Evolutionary conservation across 2,329 filamentous ascomycete genomes (phyloP), one percentile per base, ranked within the genome.

Genomic region (Aspergillus sp.): DNA sequence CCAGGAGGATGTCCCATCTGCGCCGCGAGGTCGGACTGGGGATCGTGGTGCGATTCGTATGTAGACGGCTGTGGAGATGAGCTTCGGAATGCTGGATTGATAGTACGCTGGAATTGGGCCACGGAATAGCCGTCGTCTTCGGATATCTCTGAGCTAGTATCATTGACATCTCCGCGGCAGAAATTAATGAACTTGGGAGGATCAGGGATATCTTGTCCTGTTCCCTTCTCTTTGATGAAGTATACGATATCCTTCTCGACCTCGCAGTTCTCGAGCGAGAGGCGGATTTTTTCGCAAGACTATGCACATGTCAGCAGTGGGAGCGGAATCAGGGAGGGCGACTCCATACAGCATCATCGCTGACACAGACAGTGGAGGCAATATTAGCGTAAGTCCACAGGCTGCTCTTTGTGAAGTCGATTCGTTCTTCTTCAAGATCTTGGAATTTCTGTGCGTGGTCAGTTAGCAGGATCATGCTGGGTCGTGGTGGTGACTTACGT

Each of bases 101-200:
- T 96, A 50, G 88, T 92, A 54, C 94, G 83, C 55, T 92, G 91
- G 65, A 97, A 99, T 67, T 99, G 93, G 3, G 95, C 95, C 11
- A 99, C 91, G 0, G 91, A 96, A 68, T 96, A 99, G 4, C 92
- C 91, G 58, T 96, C 92, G n/a, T 96, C 92, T 19, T 96, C 91
- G 0, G 89, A 93, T 10, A 82, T 79, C 57, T 94, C 90, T 1
- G 93, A 97, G 60, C 86, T 85, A 34, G 84, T 86, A 62, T 99
- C 94, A 50, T 86, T 77, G 34, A 81, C 81, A 43, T 87, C 75
- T 69, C 93, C 94, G 10, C 94, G 88, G 70, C 91, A 95, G 72
- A 97, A 99, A 77, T 99, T 97, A 83, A 99, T 97, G 71, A 97
- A 99, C 71, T 91, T 97, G 41, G 94, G 94, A 20, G 94, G 85